Evolutionary conservation across 225 moss, liverwort and hornwort species (phyloP).

Genomic region (Thuidium tamariscinum): DNA sequence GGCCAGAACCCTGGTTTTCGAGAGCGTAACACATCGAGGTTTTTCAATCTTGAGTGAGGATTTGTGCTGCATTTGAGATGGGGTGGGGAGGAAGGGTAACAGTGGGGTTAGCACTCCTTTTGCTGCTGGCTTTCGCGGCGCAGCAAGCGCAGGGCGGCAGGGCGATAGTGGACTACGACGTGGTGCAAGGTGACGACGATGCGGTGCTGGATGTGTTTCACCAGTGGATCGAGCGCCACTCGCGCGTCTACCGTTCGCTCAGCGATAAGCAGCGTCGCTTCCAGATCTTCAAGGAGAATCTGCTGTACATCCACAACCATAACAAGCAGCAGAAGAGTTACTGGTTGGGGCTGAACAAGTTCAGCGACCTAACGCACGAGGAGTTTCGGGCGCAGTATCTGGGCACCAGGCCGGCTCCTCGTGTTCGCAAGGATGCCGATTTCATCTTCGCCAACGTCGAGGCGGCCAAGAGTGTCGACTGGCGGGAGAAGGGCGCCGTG

Average conservation of each 20-base stretch:
- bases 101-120: neutral
- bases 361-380: conserved; percentile 53
- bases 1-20: neutral
- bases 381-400: conserved; percentile 57
- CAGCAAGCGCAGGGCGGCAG: neutral
- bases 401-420: conserved; percentile 19
- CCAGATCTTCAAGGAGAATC: conserved; percentile 71
- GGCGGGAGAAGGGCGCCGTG: conserved; percentile 68
- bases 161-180: neutral
- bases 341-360: conserved; percentile 69
- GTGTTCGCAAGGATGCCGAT: conserved; percentile 3
- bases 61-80: neutral
- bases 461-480: conserved; percentile 36
- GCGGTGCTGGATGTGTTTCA: conserved; percentile 38
- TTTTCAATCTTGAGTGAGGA: neutral
- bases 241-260: conserved; percentile 33
- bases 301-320: conserved; percentile 58
- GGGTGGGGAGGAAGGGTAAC: conserved; percentile 17
- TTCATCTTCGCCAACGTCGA: conserved; percentile 41
- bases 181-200: conserved; percentile 31
- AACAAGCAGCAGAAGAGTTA: conserved; percentile 48
- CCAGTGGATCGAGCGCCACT: conserved; percentile 47
- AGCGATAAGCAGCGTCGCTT: conserved; percentile 52
- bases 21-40: neutral
- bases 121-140: neutral